A percentile compares a stretch with the other conserved stretches of the same genome.
Evolutionary conservation across 2,329 filamentous ascomycete species (phyloP).

Genomic region (Neofusicoccum parvum): DNA sequence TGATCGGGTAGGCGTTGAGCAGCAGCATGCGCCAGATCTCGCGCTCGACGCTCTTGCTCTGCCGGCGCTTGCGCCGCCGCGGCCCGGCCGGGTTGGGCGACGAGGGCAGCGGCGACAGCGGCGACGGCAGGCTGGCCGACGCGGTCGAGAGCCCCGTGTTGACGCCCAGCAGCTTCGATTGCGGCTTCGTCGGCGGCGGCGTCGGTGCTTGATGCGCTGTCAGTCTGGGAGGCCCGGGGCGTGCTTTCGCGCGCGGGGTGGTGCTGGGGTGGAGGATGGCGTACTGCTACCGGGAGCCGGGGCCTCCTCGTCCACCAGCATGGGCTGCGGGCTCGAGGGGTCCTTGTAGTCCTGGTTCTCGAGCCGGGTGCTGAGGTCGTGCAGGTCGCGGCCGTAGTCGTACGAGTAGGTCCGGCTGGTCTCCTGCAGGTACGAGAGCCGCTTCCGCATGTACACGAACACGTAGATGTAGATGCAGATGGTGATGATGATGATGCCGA

Average conservation of each 20-base stretch:
- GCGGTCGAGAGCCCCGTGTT: constrained; percentile 1
- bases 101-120: background rate
- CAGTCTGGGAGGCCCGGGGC: background rate
- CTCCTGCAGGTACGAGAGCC: constrained; percentile 7
- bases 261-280: background rate
- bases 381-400: constrained; percentile 12
- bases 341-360: constrained; percentile 4
- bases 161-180: constrained; percentile 1
- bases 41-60: constrained; percentile 23
- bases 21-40: constrained; percentile 35
- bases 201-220: background rate
- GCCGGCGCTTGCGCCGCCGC: constrained; percentile 11
- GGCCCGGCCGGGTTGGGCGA: background rate
- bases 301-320: constrained; percentile 4
- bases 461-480: constrained; percentile 49
- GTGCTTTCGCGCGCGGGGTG: background rate
- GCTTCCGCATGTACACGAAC: constrained; percentile 38
- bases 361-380: background rate
- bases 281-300: background rate
- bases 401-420: constrained; percentile 13
- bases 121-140: background rate
- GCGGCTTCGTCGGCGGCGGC: background rate
- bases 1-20: constrained; percentile 37
- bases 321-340: background rate
- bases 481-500: constrained; percentile 46